These are phyloP conservation scores for Apostasia shenzhenica DNA, from an alignment of 106 monocot species.

Conservation along the genomic window DNA sequence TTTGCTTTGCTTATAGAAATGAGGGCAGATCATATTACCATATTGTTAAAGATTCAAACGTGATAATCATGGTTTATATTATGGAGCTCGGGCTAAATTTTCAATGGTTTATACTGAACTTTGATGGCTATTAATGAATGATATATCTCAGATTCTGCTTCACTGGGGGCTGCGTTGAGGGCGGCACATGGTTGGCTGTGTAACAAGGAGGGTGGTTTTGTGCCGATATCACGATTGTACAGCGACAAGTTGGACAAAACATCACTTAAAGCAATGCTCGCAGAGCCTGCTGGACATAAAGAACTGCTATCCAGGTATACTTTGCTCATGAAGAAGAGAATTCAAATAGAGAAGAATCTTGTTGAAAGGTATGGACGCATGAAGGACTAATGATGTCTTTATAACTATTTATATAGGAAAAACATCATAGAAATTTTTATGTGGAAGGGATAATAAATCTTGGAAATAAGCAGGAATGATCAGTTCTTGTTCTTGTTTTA, in stretches of 20 bases:
- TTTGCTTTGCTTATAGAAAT: too few relatives aligned
- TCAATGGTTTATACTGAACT: too few relatives aligned
- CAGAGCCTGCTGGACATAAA: slow-evolving; percentile 56
- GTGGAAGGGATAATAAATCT: too few relatives aligned
- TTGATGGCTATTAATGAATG: too few relatives aligned
- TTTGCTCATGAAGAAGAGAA: slow-evolving; percentile 64
- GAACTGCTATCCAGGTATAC: slow-evolving; percentile 52
- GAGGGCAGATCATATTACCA: too few relatives aligned
- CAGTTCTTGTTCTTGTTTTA: too few relatives aligned
- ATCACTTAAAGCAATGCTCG: slow-evolving; percentile 58
- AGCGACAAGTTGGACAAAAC: slow-evolving; percentile 49
- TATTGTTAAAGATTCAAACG: too few relatives aligned
- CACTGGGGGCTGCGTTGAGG: slow-evolving; percentile 83
- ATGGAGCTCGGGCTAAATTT: too few relatives aligned
- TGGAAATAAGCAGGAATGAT: too few relatives aligned
- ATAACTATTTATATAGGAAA: too few relatives aligned
- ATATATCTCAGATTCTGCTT: slow-evolving; percentile 73
- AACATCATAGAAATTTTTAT: too few relatives aligned
- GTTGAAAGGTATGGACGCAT: slow-evolving; percentile 56
- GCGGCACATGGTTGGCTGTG: slow-evolving; percentile 98
- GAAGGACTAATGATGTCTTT: neutral
- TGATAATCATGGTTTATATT: too few relatives aligned
- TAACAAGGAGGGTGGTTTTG: slow-evolving; percentile 64
- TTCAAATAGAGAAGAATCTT: slow-evolving; percentile 65
- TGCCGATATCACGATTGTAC: slow-evolving; percentile 66